Evolutionary conservation across 2,329 filamentous ascomycete species (phyloP), one percentile per base, ranked within the genome.

Genomic region (Proliferodiscus dingleyae): DNA sequence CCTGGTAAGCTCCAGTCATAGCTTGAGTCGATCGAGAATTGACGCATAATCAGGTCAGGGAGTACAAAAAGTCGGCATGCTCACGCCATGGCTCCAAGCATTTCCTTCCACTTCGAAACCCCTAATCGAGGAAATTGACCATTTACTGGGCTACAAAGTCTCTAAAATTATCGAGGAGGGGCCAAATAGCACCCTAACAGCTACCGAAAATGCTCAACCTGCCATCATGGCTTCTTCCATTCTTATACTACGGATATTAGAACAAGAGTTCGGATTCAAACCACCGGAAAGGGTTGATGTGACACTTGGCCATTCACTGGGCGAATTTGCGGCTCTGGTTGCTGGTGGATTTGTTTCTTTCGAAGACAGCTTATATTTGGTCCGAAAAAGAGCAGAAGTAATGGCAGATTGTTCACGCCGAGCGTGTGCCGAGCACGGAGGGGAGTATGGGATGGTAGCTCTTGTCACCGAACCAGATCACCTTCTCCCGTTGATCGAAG

Each of bases 161-260:
- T 89, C 87, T 30, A 73, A 75, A 21, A 75, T 91, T 48, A 95
- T 96, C 56, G 81, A 83, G 49, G 73, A 87, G 22, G 90, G 91
- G 0, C 87, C 91, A 1, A 87, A 86, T 57, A 81, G 80, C 45
- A 69, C 75, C 41, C 79, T 97, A 45, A 94, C 87, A 32, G 78
- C 80, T 46, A 96, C 91, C 4, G 80, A 86, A 54, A 90, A 95
- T 63, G 87, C 91, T 3, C 91, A 97, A 66, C 91, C 91, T 1
- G 90, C 91, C 58, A 95, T 96, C 66, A 95, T 97, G 89, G 88
- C 89, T 11, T 93, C 89, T 3, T 94, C 88, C 22, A 83, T 96
- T 61, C 77, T 95, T 48, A 94, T 96, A 61, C 75, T 96, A 44
- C 84, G 87, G 45, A 82, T 96, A 49, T 75, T 97, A 52, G 89